Evolutionary conservation across 805 yeast species (phyloP).

Genomic region (Starmerella vaccinii): DNA sequence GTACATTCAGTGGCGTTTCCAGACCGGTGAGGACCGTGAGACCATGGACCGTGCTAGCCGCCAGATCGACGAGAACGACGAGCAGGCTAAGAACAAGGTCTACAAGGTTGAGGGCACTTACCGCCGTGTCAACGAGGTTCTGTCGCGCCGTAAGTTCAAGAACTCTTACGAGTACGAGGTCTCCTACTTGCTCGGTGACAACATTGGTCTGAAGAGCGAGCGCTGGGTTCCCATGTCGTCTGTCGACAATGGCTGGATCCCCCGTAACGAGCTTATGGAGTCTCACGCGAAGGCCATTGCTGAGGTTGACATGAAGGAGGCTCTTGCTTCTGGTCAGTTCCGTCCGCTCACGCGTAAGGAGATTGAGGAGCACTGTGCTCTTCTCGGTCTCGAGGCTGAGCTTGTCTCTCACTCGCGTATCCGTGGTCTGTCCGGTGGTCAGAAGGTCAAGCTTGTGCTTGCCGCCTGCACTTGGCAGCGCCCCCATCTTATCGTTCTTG

Average conservation of each 20-base stretch:
- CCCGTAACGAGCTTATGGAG: constrained; percentile 96
- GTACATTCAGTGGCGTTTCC: constrained; percentile 99
- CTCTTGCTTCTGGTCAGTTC: constrained; percentile 99
- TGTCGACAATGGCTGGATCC: constrained; percentile 99
- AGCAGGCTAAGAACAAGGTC: constrained; percentile 97
- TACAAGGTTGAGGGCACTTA: constrained; percentile 98
- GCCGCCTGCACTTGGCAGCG: constrained; percentile 99
- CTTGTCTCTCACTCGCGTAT: constrained; percentile 99
- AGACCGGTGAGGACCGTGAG: constrained; percentile 99
- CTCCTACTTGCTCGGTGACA: constrained; percentile 95
- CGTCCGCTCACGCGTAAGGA: constrained; percentile 99
- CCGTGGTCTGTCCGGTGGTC: constrained; percentile 99
- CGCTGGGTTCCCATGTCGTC: constrained; percentile 99
- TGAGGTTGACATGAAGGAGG: constrained; percentile 99
- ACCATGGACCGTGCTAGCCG: constrained; percentile 99
- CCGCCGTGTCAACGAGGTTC: constrained; percentile 92
- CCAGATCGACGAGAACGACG: constrained; percentile 93
- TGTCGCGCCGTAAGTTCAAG: constrained; percentile 98
- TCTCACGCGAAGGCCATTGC: constrained; percentile 99
- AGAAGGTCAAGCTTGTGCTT: constrained; percentile 97
- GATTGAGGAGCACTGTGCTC: constrained; percentile 96
- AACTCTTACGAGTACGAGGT: constrained; percentile 99
- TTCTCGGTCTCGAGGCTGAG: constrained; percentile 98
- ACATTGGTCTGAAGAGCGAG: constrained; percentile 97
- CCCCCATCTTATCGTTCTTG: constrained; percentile 98